Evolutionary conservation across 495 filamentous ascomycete species (phyloP), one percentile per base, ranked within the genome.

Genomic region (Penicillium paxilli): DNA sequence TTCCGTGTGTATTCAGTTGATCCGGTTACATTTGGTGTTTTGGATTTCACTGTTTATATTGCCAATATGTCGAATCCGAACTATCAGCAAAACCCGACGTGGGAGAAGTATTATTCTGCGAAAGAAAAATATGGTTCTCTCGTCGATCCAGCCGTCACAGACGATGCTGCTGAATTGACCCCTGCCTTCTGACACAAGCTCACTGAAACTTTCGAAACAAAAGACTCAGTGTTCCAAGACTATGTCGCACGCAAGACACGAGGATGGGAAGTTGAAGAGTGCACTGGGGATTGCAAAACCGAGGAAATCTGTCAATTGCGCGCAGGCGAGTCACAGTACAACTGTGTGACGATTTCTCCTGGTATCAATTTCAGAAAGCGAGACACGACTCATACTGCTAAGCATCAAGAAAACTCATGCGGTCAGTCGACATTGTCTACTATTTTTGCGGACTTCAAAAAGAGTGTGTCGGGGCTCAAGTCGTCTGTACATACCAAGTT

Each of bases 141-240:
- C 0, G 49, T 81, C 19, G 59, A 26, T 19, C 77, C 77, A 9
- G 67, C 78, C 4, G 55, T 76, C 5, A 71, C 66, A 1, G 65
- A 69, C 30, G 42, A 59, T 11, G 44, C 53, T 0, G 74, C 67
- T 14, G 80, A 83, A 49, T 67, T 83, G 12, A 77, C 76, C 1
- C 73, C 80, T 0, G 77, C 74, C 10, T 83, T 84, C 68, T 83
- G 81, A 80, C 80, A 83, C 56, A 76, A 80, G 56, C 71, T 84
- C 25, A 83, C 80, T 2, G 67, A 52, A 2, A 52, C 67, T 2
- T 70, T 78, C 14, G 66, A 74, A 47, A 50, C 53, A 5, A 56
- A 74, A 37, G 69, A 74, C 30, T 40, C 66, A 2, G 67, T 64
- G 1, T 77, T 77, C 59, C 60, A 76, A 24, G 60, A 70, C 19